phyloP scores from a whole-genome alignment of 2,329 filamentous ascomycete genomes.

The Ceratocystis lukuohia region DNA sequence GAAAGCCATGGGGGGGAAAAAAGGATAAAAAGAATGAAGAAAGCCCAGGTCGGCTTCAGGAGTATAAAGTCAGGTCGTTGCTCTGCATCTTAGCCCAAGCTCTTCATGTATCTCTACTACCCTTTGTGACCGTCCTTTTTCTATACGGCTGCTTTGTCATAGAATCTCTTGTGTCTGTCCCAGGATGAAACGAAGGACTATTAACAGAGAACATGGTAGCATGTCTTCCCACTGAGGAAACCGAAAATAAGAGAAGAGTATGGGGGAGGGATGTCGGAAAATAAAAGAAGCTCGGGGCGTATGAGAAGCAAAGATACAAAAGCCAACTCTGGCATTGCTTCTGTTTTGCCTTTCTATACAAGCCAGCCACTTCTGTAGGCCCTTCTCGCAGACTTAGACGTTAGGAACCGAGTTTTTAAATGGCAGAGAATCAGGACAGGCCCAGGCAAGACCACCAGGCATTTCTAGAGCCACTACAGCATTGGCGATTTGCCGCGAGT shows the following conservation, averaged over 20 bases:
- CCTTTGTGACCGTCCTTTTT: too few relatives aligned
- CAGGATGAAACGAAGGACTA: neutral
- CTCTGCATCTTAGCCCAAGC: too few relatives aligned
- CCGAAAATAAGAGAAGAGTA: neutral
- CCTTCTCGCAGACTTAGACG: too few relatives aligned
- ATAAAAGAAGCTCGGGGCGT: neutral
- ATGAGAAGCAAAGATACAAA: neutral
- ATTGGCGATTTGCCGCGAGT: neutral
- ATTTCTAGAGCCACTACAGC: slow-evolving; percentile 8
- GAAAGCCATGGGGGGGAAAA: too few relatives aligned
- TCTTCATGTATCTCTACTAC: too few relatives aligned
- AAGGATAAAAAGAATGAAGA: too few relatives aligned
- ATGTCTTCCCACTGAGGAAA: slow-evolving; percentile 2
- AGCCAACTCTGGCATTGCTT: neutral
- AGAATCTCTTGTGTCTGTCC: neutral
- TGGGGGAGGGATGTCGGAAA: neutral
- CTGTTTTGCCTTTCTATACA: too few relatives aligned
- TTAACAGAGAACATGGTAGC: neutral
- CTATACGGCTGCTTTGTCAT: neutral
- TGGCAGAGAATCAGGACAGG: neutral
- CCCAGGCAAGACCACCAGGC: neutral
- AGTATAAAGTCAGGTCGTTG: too few relatives aligned
- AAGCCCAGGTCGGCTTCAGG: too few relatives aligned
- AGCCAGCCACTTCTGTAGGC: too few relatives aligned
- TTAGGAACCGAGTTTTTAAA: too few relatives aligned